Evolutionary conservation across 2,329 filamentous ascomycete genomes (phyloP), one percentile per base, ranked within the genome.

Genomic region (Verticillium klebahnii): DNA sequence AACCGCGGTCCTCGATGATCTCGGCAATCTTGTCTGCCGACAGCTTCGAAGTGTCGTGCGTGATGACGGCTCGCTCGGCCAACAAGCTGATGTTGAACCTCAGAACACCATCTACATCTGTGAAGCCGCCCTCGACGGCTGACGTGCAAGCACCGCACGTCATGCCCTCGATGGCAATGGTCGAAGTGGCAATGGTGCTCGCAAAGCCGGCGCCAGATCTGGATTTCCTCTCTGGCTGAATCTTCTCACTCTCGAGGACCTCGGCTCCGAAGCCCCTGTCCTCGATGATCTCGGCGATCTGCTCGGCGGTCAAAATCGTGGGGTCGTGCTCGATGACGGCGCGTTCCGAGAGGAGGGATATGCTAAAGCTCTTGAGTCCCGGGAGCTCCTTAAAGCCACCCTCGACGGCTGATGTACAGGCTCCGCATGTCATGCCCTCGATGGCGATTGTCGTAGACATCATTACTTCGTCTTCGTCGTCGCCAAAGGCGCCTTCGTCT

Each of bases 111-210:
- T 90, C 86, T 2, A 94, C 76, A 65, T 84, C 85, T 67, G 87
- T 85, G 76, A 99, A 95, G 3, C 90, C 92, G 58, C 86, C 84
- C 70, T 97, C 91, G 1, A 98, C 88, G 6, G 94, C 93, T 1
- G 94, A 94, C 0, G 95, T 98, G 75, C 95, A 99, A 52, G 95
- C 92, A 25, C 94, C 94, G 72, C 95, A 98, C 1, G 95, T 99
- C 95, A 99, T 99, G 58, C 95, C 95, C 67, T 95, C 92, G 60
- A 99, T 91, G 5, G 91, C 88, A 19, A 99, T 83, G 0, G 93
- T 98, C 0, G 93, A 97, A 0, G 87, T 91, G 61, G 89, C 82
- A 4, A 85, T 70, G 58, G 78, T 76, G 65, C 79, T 74, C 62
- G 72, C 72, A 63, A 73, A 69, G 60, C 68, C 69, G n/a, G 62